Conservation (phyloP, 2,329 filamentous ascomycete genomes). For the Botryotinia calthae region DNA sequence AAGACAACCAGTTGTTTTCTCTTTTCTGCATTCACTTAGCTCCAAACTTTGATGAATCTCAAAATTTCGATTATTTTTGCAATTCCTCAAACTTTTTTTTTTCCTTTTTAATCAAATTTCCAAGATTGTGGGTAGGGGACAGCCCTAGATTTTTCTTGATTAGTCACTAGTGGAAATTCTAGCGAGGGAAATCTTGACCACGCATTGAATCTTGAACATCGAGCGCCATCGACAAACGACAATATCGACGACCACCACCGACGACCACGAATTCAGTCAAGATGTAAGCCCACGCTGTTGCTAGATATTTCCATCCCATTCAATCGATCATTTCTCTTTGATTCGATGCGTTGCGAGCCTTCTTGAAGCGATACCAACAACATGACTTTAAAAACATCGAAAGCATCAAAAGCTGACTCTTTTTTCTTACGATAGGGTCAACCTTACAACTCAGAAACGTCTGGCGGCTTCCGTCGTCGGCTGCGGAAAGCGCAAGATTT, state of each 20-base stretch:
- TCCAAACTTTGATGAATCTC: background rate
- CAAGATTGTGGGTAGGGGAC: background rate
- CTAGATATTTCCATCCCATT: conserved; percentile 12
- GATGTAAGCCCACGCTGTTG: conserved; percentile 34
- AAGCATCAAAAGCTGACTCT: conserved; percentile 30
- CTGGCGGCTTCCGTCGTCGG: conserved; percentile 97
- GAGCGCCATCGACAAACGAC: conserved; percentile 30
- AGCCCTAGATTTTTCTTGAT: conserved; percentile 1
- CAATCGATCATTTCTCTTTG: conserved; percentile 16
- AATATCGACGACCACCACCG: conserved; percentile 37
- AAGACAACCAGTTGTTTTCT: background rate
- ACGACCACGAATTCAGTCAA: conserved; percentile 37
- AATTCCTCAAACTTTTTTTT: background rate
- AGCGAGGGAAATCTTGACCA: conserved; percentile 1
- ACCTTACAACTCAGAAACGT: conserved; percentile 99
- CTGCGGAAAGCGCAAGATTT: conserved; percentile 99
- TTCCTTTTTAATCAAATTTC: background rate
- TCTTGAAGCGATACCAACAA: background rate
- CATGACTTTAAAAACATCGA: conserved; percentile 22
- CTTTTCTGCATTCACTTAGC: background rate
- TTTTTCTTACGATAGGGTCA: conserved; percentile 70
- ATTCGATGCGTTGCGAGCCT: background rate
- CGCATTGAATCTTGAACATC: conserved; percentile 1
- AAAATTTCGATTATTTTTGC: background rate
- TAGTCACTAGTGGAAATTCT: conserved; percentile 1